Percentiles rank a stretch among this genome's conserved stretches.
Evolutionary conservation across 805 yeast species (phyloP).

Genomic region (Kockiozyma suomiensis): DNA sequence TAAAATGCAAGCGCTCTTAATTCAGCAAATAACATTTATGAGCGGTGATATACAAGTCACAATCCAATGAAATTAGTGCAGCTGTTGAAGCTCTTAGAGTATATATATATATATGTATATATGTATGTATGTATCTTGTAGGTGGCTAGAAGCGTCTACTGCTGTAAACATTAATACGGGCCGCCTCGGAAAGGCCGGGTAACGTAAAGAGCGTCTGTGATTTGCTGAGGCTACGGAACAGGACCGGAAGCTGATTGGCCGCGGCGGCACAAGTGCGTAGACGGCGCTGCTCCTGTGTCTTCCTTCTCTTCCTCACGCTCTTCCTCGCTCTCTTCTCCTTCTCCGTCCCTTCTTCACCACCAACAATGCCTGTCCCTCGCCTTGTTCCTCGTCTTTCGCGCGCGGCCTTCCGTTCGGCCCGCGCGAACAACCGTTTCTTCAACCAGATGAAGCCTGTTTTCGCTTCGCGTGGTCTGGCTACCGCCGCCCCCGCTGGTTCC

Average conservation of each 20-base stretch:
- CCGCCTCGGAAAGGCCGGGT: constrained; percentile 6
- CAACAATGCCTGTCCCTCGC: constrained; percentile 56
- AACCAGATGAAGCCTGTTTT: constrained; percentile 36
- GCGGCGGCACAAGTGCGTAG: constrained; percentile 13
- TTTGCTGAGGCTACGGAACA: constrained; percentile 10
- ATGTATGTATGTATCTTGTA: too few relatives aligned
- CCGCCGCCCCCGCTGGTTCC: constrained; percentile 66
- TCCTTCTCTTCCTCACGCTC: constrained; percentile 7
- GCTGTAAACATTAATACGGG: neutral
- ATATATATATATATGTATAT: too few relatives aligned
- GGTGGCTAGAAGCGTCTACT: too few relatives aligned
- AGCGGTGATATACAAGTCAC: too few relatives aligned
- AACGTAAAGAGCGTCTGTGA: constrained; percentile 12
- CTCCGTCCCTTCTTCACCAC: constrained; percentile 15
- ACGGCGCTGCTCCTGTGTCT: constrained; percentile 1
- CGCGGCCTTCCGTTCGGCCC: constrained; percentile 86
- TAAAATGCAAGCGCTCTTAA: too few relatives aligned
- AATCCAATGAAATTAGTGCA: too few relatives aligned
- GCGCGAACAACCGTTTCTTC: constrained; percentile 71
- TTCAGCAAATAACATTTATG: too few relatives aligned
- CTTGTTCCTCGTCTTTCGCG: constrained; percentile 57
- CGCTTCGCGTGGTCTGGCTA: constrained; percentile 60
- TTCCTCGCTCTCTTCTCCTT: constrained; percentile 2
- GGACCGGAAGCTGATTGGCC: constrained; percentile 18
- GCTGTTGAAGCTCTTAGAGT: too few relatives aligned